Evolutionary conservation across 495 filamentous ascomycete species (phyloP), one percentile per base, ranked within the genome.

Genomic region (Hypoxylon lienhwacheense): DNA sequence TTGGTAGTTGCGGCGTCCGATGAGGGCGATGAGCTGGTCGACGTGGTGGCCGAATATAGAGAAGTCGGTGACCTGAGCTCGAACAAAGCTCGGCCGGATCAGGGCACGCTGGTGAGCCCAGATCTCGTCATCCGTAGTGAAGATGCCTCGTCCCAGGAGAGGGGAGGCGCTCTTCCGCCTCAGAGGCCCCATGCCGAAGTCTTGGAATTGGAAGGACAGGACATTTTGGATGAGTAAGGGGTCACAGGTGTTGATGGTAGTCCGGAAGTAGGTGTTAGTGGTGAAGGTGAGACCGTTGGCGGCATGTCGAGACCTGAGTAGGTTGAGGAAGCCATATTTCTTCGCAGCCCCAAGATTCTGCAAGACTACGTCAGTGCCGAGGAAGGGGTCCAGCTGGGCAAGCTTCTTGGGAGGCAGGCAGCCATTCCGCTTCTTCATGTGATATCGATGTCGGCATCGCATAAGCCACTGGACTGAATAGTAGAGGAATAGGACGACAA

Each of bases 191-290:
- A 85, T 61, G 0, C 69, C 68, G 54, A 82, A 89, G 46, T 86
- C 81, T 16, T 82, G 72, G 66, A 90, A 91, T 41, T 86, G 77
- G 4, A 79, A 83, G 0, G 85, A 81, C 2, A 90, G 73, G 2
- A 90, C 66, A 0, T 83, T 75, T 52, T 90, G 83, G 58, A 91
- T 66, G 63, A 89, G 89, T 35, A 84, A 78, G 0, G 86, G 85
- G 16, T 91, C 86, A 26, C 70, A 73, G 0, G 87, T 89, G 26
- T 74, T 65, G 31, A 81, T 63, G n/a, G 71, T 59, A 3, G 67
- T 53, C 15, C 54, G 62, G 14, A 59, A 45, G 26, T 68, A 43
- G 6, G 70, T 54, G 26, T 61, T 65, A 35, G 61, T 63, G 24
- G 54, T 49, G 44, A 66, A 68, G 6, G 67, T 73, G 44, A 57